These are phyloP conservation scores for Sarcocystis neurona DNA, from an alignment of 169 alveolate genomes.

Conservation along the genomic window DNA sequence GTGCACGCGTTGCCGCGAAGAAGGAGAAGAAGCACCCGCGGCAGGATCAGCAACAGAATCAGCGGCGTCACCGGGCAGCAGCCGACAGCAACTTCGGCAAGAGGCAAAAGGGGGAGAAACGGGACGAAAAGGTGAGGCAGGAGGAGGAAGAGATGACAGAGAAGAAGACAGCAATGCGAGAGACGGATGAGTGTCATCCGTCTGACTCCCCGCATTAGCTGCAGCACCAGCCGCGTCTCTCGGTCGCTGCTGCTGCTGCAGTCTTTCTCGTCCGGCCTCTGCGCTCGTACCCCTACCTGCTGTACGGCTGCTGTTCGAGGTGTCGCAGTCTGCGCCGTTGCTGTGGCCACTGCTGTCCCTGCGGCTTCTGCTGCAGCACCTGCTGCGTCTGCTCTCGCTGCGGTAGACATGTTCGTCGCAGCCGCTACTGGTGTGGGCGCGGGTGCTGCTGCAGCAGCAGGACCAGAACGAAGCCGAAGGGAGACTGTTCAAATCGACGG, in stretches of 20 bases:
- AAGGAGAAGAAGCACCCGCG: no score
- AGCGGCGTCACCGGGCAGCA: no score
- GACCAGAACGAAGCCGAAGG: not conserved
- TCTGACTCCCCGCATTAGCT: not conserved
- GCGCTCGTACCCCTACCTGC: not conserved
- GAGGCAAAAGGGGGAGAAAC: no score
- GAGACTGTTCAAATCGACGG: not conserved
- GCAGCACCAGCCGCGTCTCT: not conserved
- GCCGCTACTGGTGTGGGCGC: not conserved
- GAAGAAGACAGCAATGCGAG: no score
- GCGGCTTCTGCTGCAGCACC: not conserved
- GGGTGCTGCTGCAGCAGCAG: not conserved
- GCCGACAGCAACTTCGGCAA: no score
- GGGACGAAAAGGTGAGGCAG: no score
- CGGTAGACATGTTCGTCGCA: not conserved
- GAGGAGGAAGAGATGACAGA: no score
- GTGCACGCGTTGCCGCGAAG: no score
- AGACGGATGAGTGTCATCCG: not conserved
- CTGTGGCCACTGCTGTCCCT: not conserved
- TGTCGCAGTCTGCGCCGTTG: not conserved
- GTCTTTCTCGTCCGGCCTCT: constrained; percentile 18
- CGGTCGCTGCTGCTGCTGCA: constrained; percentile 11
- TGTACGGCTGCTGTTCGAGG: not conserved
- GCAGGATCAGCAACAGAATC: no score
- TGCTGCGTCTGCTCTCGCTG: not conserved